A percentile compares a stretch with the other conserved stretches of the same genome.
Conservation (phyloP, 371 early-diverging fungal genomes). For the Chytridium lagenaria region DNA sequence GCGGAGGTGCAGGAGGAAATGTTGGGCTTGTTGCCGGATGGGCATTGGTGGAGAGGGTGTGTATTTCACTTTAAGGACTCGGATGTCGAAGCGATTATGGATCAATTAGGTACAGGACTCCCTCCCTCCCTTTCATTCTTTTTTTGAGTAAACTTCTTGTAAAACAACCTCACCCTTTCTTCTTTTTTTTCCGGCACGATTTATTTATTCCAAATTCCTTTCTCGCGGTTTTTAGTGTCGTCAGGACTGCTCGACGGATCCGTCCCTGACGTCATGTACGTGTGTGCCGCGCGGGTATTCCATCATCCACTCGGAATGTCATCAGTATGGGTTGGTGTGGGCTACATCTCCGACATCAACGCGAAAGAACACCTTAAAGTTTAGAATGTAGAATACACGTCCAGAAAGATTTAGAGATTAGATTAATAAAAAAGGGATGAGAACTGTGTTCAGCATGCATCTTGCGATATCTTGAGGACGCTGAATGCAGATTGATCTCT, state of each 20-base stretch:
- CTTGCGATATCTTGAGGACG: too few species aligned
- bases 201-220: too few species aligned
- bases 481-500: too few species aligned
- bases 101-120: constrained; percentile 38
- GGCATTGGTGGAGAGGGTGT: constrained; percentile 27
- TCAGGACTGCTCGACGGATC: constrained; percentile 35
- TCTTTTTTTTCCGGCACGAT: too few species aligned
- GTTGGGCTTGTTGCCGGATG: constrained; percentile 25
- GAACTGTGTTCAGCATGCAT: too few species aligned
- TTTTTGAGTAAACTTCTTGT: too few species aligned
- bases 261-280: constrained; percentile 30
- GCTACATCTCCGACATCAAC: constrained; percentile 29
- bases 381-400: too few species aligned
- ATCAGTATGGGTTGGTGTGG: constrained; percentile 32
- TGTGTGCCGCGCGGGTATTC: constrained; percentile 28
- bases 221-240: too few species aligned
- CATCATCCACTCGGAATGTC: constrained; percentile 29
- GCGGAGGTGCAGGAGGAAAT: constrained; percentile 22
- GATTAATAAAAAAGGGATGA: too few species aligned
- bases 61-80: constrained; percentile 31
- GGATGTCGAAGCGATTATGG: constrained; percentile 34
- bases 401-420: too few species aligned
- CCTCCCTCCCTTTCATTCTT: too few species aligned
- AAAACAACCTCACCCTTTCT: too few species aligned
- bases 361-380: background rate